Evolutionary conservation across 2,329 filamentous ascomycete species (phyloP).

Genomic region (Neophaeococcomyces aloes): DNA sequence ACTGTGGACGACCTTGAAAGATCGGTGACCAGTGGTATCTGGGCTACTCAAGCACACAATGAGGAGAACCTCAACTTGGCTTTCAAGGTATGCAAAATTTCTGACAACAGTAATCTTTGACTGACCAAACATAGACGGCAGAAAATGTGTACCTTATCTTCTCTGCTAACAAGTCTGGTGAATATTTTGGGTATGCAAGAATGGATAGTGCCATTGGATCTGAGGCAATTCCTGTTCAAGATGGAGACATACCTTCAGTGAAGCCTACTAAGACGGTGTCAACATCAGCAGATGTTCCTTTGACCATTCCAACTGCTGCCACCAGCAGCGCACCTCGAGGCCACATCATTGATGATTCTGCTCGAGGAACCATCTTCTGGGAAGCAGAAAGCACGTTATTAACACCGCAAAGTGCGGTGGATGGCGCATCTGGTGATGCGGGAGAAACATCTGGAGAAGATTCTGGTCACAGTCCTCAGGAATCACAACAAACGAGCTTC

Average conservation of each 20-base stretch:
- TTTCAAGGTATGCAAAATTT: conserved; percentile 53
- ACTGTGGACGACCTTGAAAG: conserved; percentile 82
- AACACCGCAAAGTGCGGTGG: conserved; percentile 39
- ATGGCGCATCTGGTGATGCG: conserved; percentile 22
- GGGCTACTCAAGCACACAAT: conserved; percentile 92
- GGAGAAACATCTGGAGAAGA: conserved; percentile 39
- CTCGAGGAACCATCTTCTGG: conserved; percentile 95
- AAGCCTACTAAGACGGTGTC: conserved; percentile 36
- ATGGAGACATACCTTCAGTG: conserved; percentile 54
- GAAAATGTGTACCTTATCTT: conserved; percentile 88
- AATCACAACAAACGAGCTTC: conserved; percentile 53
- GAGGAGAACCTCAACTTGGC: conserved; percentile 74
- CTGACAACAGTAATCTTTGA: not conserved
- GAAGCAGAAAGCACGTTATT: conserved; percentile 53
- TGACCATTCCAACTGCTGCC: conserved; percentile 67
- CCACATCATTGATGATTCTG: conserved; percentile 82
- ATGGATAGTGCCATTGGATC: conserved; percentile 80
- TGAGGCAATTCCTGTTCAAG: conserved; percentile 38
- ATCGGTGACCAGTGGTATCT: conserved; percentile 77
- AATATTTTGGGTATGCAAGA: conserved; percentile 89
- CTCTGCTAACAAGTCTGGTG: conserved; percentile 92
- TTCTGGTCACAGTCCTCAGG: conserved; percentile 13
- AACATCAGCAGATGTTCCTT: conserved; percentile 55
- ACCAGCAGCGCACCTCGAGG: conserved; percentile 71
- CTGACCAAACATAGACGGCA: conserved; percentile 44